Conservation (phyloP, 2,329 filamentous ascomycete genomes). For the Colletotrichum tropicale region DNA sequence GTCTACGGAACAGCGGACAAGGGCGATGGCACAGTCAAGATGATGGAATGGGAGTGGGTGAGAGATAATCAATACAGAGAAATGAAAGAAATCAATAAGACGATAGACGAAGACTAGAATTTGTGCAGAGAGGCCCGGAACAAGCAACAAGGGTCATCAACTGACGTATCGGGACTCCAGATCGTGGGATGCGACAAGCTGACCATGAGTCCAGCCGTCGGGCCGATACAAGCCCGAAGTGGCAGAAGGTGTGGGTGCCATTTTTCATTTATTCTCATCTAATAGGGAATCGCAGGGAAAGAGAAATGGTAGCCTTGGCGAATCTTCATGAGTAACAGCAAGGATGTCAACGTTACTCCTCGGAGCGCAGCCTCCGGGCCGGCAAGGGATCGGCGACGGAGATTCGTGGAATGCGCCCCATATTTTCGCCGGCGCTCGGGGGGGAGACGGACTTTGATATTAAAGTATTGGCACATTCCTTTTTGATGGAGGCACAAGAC, state of each 20-base stretch:
- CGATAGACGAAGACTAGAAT: neutral
- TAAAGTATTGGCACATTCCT: neutral
- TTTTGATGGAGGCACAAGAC: neutral
- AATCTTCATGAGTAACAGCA: neutral
- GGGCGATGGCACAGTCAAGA: neutral
- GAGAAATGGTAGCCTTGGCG: neutral
- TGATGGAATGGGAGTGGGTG: neutral
- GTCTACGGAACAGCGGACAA: neutral
- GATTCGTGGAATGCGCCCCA: constrained; percentile 1
- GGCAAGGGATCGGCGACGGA: neutral
- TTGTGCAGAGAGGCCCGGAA: neutral
- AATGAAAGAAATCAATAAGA: neutral
- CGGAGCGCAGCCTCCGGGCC: neutral
- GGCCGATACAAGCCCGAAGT: neutral
- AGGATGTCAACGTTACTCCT: neutral
- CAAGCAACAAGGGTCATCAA: neutral
- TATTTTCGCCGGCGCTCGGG: neutral
- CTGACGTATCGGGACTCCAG: neutral
- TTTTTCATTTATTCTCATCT: neutral
- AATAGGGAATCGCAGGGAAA: neutral
- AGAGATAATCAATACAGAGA: neutral
- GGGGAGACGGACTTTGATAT: neutral
- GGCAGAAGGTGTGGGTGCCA: neutral
- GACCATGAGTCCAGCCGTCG: neutral
- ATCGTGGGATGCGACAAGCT: neutral